These are phyloP conservation scores for Iberis amara DNA, from an alignment of 441 rosid genomes.

Conservation along the genomic window DNA sequence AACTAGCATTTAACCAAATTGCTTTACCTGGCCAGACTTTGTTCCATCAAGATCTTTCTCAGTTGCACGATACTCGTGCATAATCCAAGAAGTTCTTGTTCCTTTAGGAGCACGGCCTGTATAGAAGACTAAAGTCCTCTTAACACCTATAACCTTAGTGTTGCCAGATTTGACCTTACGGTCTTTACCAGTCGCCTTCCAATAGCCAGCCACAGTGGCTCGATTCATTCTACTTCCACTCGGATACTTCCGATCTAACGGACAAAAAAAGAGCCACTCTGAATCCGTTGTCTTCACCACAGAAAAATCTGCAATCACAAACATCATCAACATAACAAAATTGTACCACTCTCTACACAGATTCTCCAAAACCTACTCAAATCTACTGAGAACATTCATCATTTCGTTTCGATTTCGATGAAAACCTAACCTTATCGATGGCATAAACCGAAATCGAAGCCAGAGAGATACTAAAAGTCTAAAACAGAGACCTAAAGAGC, in stretches of 20 bases:
- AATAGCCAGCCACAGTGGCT: conserved; percentile 71
- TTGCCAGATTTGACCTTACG: conserved; percentile 54
- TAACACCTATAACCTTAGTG: conserved; percentile 57
- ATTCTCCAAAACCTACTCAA: neutral
- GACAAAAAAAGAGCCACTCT: conserved; percentile 93
- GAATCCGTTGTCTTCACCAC: conserved; percentile 45
- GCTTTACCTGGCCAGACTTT: conserved; percentile 62
- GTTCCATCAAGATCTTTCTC: conserved; percentile 69
- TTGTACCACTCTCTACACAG: neutral
- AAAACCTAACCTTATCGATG: too few relatives aligned
- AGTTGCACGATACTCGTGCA: conserved; percentile 80
- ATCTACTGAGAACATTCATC: neutral
- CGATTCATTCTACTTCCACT: conserved; percentile 65
- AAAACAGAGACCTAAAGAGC: neutral
- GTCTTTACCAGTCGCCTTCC: conserved; percentile 92
- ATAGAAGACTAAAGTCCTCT: conserved; percentile 77
- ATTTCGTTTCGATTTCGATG: too few relatives aligned
- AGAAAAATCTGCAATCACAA: conserved; percentile 42
- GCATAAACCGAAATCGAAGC: too few relatives aligned
- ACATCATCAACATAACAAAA: neutral
- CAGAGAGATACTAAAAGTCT: too few relatives aligned
- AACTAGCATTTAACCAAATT: neutral
- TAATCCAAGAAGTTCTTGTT: conserved; percentile 65
- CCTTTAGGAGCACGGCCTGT: conserved; percentile 75
- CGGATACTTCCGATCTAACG: conserved; percentile 73